Percentiles rank a stretch among this genome's conserved stretches.
These are phyloP conservation scores for Trypanosoma rangeli DNA, from an alignment of 208 protist genomes.

Conservation along the genomic window DNA sequence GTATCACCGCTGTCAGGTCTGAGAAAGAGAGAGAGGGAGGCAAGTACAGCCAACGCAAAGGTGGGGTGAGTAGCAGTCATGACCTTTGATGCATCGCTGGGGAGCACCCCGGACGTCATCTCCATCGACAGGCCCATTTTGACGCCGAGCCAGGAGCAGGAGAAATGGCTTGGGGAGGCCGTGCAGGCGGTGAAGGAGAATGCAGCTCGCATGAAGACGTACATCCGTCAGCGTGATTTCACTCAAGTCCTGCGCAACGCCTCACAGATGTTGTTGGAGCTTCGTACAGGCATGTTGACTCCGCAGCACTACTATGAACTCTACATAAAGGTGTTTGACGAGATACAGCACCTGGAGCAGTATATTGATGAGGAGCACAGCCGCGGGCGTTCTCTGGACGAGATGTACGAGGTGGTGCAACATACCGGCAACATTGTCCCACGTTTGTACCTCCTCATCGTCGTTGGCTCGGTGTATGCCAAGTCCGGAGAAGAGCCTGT, in stretches of 20 bases:
- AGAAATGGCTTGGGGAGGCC: constrained; percentile 87
- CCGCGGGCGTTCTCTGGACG: constrained; percentile 49
- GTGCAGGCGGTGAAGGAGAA: constrained; percentile 71
- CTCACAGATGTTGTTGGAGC: constrained; percentile 93
- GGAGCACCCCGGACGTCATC: constrained; percentile 28
- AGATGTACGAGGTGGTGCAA: constrained; percentile 98
- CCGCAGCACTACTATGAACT: constrained; percentile 99
- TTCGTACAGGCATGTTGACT: constrained; percentile 92
- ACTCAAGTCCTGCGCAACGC: constrained; percentile 89
- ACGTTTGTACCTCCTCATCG: constrained; percentile 97
- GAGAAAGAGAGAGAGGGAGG: background rate
- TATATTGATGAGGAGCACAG: constrained; percentile 89
- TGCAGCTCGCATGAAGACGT: constrained; percentile 69
- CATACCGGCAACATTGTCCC: constrained; percentile 98
- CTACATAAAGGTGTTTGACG: constrained; percentile 94
- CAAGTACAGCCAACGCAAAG: background rate
- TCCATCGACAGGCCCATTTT: constrained; percentile 61
- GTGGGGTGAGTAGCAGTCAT: background rate
- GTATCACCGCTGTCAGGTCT: too few relatives aligned
- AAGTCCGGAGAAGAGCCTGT: constrained; percentile 87
- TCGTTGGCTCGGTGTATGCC: constrained; percentile 96
- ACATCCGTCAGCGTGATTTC: constrained; percentile 78
- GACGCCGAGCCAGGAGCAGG: constrained; percentile 88
- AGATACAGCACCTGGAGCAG: constrained; percentile 86
- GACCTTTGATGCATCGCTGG: background rate